These are phyloP conservation scores for Malus hybrid DNA, from an alignment of 331 rosid species.

Conservation along the genomic window DNA sequence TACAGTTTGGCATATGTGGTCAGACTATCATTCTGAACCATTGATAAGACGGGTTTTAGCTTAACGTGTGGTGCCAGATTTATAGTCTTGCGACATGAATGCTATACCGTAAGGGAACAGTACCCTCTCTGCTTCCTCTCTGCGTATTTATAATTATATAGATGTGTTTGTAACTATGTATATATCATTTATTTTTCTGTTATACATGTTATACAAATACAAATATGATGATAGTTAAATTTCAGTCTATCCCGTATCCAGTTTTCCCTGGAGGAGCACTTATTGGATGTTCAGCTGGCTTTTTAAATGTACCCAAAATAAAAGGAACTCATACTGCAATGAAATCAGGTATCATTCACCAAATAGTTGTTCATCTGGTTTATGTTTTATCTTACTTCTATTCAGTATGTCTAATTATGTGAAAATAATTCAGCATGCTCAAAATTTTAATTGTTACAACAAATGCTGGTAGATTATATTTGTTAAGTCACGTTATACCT, in stretches of 20 bases:
- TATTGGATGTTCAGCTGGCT: slow-evolving; percentile 95
- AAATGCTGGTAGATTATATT: neutral
- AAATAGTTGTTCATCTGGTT: slow-evolving; percentile 7
- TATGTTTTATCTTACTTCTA: neutral
- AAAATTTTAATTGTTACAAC: neutral
- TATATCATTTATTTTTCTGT: neutral
- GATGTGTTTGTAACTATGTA: neutral
- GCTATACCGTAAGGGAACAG: neutral
- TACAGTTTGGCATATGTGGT: neutral
- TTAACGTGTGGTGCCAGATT: neutral
- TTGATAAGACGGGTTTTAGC: neutral
- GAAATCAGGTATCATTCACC: slow-evolving; percentile 73
- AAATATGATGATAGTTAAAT: slow-evolving; percentile 72
- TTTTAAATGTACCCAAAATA: slow-evolving; percentile 88
- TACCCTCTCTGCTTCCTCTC: neutral
- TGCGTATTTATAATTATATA: neutral
- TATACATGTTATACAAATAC: slow-evolving; percentile 25
- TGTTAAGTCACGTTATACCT: neutral
- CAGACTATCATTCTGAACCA: neutral
- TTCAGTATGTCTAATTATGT: neutral
- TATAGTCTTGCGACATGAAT: neutral
- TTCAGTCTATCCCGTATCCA: slow-evolving; percentile 99
- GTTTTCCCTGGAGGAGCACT: slow-evolving; percentile 98
- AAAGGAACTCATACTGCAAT: slow-evolving; percentile 97
- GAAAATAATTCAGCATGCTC: neutral